Evolutionary conservation across 73 alveolate genomes (phyloP).

Genomic region (Halteria grandinella): DNA sequence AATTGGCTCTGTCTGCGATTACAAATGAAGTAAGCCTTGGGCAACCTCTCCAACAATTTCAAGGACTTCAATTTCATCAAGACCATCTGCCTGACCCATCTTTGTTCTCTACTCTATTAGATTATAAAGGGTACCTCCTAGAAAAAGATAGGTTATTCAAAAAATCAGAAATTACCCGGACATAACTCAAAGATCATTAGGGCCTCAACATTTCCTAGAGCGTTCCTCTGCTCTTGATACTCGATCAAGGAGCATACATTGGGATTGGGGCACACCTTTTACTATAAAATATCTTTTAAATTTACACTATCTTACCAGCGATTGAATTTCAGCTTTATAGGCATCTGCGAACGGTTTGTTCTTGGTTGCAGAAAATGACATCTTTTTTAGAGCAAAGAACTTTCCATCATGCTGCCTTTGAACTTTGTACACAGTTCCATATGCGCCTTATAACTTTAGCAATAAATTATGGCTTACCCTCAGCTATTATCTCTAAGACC

Average conservation of each 20-base stretch:
- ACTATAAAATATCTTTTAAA: background rate
- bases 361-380: background rate
- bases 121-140: conserved; percentile 46
- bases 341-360: conserved; percentile 1
- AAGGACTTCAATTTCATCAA: conserved; percentile 26
- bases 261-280: conserved; percentile 34
- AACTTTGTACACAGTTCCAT: conserved; percentile 32
- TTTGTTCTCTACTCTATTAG: too few relatives aligned
- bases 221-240: background rate
- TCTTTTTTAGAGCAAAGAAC: conserved; percentile 30
- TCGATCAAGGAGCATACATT: conserved; percentile 27
- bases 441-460: conserved; percentile 29
- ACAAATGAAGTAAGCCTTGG: conserved; percentile 41
- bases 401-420: background rate
- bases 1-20: conserved; percentile 20
- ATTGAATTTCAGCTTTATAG: background rate
- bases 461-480: conserved; percentile 17
- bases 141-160: background rate
- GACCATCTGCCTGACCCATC: too few relatives aligned
- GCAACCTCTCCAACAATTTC: conserved; percentile 42
- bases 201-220: background rate
- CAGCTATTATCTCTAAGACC: conserved; percentile 31
- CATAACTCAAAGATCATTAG: conserved; percentile 30
- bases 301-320: conserved; percentile 19
- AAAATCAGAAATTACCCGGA: conserved; percentile 42